These are phyloP conservation scores for Mucor lusitanicus DNA, from an alignment of 371 early-diverging fungal species.

Conservation along the genomic window DNA sequence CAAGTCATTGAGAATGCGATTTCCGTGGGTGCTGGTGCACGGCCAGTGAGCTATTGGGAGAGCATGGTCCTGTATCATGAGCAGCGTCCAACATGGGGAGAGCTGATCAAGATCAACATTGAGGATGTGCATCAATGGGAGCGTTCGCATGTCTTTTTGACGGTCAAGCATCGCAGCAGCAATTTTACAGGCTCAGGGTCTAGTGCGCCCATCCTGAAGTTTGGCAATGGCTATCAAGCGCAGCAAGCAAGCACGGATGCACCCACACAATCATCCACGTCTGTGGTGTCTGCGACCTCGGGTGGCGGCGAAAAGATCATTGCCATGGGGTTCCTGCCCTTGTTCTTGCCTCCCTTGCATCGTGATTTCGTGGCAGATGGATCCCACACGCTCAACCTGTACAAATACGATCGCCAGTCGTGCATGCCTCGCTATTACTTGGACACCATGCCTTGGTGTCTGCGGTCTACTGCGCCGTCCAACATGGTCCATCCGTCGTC, in stretches of 20 bases:
- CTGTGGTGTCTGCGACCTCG: conserved; percentile 4
- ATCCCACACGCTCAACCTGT: conserved; percentile 60
- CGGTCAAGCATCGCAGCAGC: conserved; percentile 56
- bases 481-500: conserved; percentile 25
- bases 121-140: conserved; percentile 50
- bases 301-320: conserved; percentile 40
- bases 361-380: conserved; percentile 67
- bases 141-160: conserved; percentile 63
- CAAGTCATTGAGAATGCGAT: conserved; percentile 61
- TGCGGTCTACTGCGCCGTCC: conserved; percentile 39
- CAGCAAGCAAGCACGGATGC: background rate
- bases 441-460: conserved; percentile 40
- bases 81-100: conserved; percentile 67
- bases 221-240: background rate
- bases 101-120: conserved; percentile 65
- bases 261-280: background rate
- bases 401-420: conserved; percentile 62
- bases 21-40: conserved; percentile 55
- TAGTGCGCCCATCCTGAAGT: background rate
- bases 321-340: conserved; percentile 63
- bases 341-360: conserved; percentile 55
- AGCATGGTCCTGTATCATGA: conserved; percentile 70
- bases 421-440: conserved; percentile 52
- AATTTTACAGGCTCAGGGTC: conserved; percentile 19
- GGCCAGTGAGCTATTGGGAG: conserved; percentile 52